phyloP scores from a whole-genome alignment of 495 filamentous ascomycete genomes.

The Daldinia caldariorum region DNA sequence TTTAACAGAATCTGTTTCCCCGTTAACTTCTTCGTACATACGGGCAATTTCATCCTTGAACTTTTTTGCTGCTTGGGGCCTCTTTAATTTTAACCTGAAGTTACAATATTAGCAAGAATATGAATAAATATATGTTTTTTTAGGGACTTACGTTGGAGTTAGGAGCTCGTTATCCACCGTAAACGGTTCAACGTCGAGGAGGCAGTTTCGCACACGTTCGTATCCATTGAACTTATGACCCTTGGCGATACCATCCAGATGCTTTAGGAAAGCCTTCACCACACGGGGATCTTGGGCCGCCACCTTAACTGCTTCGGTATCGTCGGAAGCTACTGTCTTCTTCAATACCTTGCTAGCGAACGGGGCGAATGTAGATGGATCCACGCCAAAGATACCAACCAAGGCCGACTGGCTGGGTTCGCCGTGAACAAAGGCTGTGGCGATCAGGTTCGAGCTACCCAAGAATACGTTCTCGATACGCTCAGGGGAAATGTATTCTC shows the following conservation, averaged over 20 bases:
- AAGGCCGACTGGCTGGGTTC: constrained; percentile 85
- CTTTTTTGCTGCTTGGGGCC: constrained; percentile 82
- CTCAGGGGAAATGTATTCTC: constrained; percentile 98
- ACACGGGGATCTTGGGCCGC: constrained; percentile 74
- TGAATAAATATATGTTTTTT: background rate
- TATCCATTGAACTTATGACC: constrained; percentile 89
- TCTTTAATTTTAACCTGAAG: constrained; percentile 90
- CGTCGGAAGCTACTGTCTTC: constrained; percentile 67
- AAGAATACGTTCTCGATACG: constrained; percentile 94
- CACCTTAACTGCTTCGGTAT: constrained; percentile 71
- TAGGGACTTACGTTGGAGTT: constrained; percentile 87
- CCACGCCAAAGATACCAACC: constrained; percentile 87
- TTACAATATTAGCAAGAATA: constrained; percentile 50
- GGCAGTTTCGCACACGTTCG: constrained; percentile 79
- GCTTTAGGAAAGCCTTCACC: constrained; percentile 75
- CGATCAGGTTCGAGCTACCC: constrained; percentile 77
- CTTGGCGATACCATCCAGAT: constrained; percentile 82
- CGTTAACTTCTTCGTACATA: constrained; percentile 76
- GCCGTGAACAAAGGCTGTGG: constrained; percentile 89
- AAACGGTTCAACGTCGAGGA: constrained; percentile 88
- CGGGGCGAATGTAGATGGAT: constrained; percentile 80
- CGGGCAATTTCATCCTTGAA: constrained; percentile 79
- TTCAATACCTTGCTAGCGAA: constrained; percentile 81
- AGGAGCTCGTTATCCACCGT: constrained; percentile 92
- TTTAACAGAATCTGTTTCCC: constrained; percentile 46